phyloP scores from a whole-genome alignment of 176 grass and related monocot species.

The Juncus effusus region DNA sequence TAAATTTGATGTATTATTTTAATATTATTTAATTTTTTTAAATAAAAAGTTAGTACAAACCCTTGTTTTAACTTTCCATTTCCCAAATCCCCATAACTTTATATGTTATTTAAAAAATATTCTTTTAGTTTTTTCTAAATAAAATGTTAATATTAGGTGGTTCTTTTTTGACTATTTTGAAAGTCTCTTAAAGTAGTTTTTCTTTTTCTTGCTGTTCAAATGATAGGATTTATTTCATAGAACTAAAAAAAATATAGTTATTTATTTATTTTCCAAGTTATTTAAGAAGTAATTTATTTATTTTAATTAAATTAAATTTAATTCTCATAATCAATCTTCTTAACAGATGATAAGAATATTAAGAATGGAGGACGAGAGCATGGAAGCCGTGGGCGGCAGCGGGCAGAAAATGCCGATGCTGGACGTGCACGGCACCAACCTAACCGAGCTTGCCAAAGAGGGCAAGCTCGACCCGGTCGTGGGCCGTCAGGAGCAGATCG shows the following conservation, averaged over 20 bases:
- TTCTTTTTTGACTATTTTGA: too few species aligned
- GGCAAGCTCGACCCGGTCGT: slow-evolving; percentile 95
- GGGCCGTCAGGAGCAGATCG: slow-evolving; percentile 83
- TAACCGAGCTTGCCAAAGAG: slow-evolving; percentile 95
- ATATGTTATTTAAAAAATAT: too few species aligned
- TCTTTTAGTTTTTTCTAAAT: too few species aligned
- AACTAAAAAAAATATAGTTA: neutral
- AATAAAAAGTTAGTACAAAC: too few species aligned
- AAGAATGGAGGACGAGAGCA: slow-evolving; percentile 90
- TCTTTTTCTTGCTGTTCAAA: slow-evolving; percentile 25
- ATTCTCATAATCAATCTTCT: slow-evolving; percentile 11
- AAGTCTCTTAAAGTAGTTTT: too few species aligned
- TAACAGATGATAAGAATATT: slow-evolving; percentile 50
- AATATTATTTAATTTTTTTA: too few species aligned
- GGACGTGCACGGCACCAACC: slow-evolving; percentile 95
- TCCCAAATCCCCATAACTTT: too few species aligned
- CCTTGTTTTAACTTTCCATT: too few species aligned
- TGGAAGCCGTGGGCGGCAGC: slow-evolving; percentile 93
- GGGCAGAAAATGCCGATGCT: slow-evolving; percentile 93
- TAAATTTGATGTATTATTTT: too few species aligned
- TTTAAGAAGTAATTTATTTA: neutral
- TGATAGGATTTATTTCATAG: slow-evolving; percentile 17
- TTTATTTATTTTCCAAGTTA: neutral
- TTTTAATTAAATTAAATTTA: neutral
- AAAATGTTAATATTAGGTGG: too few species aligned